Base-by-base conservation (phyloP, 164 flowering plant species). In the Stephania japonica region DNA sequence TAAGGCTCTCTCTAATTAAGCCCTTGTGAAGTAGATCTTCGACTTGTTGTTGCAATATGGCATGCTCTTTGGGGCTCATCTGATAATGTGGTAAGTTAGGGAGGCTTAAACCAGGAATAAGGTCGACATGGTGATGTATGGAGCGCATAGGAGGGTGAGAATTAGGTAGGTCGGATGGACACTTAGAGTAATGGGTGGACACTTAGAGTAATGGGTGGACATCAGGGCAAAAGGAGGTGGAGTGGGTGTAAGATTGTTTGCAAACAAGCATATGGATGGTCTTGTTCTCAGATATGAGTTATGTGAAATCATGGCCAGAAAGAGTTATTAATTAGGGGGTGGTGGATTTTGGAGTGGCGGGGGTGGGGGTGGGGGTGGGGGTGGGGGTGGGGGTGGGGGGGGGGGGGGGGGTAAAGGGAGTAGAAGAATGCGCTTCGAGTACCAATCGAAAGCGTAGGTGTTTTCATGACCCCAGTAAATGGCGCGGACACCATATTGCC, bases 121-220 rank as follows among this genome's bases (percentile, higher is more conserved):
- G n/a, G 16, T 71, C 73, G 19, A 71, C 59, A 8, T 61, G 24
- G n/a, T 41, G 73, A 59, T 71, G 73, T 1, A 71, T 3, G 41
- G 32, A 50, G 0, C 66, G 9, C 24, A 71, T 6, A 12, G 66
- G 49, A 27, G 23, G 73, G 26, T 7, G 14, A 7, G 42, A 0
- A 32, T n/a, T 25, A 24, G 64, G 72, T 6, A 70, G 50, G 16
- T 50, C 72, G 1, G 42, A 18, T 1, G 56, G 44, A 42, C 8
- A n/a, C 23, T 43, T 43, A 43, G n/a, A n/a, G n/a, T n/a, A 0
- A 47, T n/a, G 1, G 4, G 2, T 18, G 47, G 47, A 1, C 47
- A 13, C 3, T 8, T 0, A 14, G 47, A 43, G 47, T 69, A 69
- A 47, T 2, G 5, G 71, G n/a, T 69, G 71, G 8, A 69, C 61